Base-by-base conservation (phyloP, 1,139 yeast species). In the Yamadazyma diddensiae region DNA sequence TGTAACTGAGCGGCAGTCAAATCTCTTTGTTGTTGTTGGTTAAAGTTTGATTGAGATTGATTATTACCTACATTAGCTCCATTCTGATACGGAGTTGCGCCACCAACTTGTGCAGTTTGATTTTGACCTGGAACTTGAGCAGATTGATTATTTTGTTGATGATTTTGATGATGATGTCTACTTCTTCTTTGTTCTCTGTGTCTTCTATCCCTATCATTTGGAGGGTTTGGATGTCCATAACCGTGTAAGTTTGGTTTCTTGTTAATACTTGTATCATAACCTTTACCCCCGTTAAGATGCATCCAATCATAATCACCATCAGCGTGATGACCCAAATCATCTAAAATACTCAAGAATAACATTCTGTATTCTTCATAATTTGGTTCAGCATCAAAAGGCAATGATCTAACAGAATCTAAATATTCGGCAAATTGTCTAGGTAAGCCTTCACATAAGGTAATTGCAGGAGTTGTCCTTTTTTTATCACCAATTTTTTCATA, bases 401-500 rank as follows among this genome's bases (percentile, higher is more conserved):
- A 72, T 40, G 79, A 74, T 53, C 97, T 77, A 29, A 88, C 96
- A 46, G 83, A 77, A 39, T 79, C 82, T 61, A 90, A 73, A 62
- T 88, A 90, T 50, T 84, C 85, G 31, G 86, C 94, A 61, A 90
- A 81, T 55, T 87, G 95, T 45, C 73, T 72, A 21, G 97, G 97
- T 53, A 86, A 79, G 6, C 87, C 90, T 37, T 75, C 79, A 54
- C 95, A 82, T 42, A 90, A 66, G 31, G 85, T 88, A 37, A 71
- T 71, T 26, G 92, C 82, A 19, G 83, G 78, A 10, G 96, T 84
- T 8, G 92, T 76, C 59, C 88, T 86, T 63, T 90, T 90, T 61
- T 90, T 90, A 52, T 86, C 92, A 40, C 97, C 97, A 61, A 92
- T 92, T 58, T 88, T 90, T 61, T 92, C 97, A 59, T 92, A 92